Conservation (phyloP, 148 eudicot genomes). For the Pharnaceum exiguum region DNA sequence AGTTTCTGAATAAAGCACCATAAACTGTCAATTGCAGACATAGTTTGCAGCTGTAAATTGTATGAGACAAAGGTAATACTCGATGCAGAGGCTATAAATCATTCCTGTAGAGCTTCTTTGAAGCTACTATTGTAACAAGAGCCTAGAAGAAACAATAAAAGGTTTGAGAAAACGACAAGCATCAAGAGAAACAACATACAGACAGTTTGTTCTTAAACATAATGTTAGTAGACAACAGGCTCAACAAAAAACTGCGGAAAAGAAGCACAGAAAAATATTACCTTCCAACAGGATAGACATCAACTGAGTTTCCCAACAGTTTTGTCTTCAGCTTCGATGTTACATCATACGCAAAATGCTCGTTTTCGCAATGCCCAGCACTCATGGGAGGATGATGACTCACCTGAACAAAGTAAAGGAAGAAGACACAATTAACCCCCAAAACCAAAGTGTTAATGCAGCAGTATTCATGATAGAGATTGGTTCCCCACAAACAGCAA, state of each 20-base stretch:
- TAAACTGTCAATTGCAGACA: too few relatives aligned
- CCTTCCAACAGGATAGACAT: constrained; percentile 98
- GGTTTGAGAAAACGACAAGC: too few relatives aligned
- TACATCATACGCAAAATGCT: constrained; percentile 78
- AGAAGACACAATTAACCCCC: neutral
- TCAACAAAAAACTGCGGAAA: neutral
- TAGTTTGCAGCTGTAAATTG: too few relatives aligned
- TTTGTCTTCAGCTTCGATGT: constrained; percentile 97
- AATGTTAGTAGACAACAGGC: neutral
- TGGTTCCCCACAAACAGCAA: neutral
- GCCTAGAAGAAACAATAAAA: too few relatives aligned
- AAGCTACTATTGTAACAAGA: too few relatives aligned
- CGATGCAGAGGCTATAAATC: too few relatives aligned
- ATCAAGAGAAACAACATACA: neutral
- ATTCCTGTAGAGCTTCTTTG: too few relatives aligned
- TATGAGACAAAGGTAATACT: too few relatives aligned
- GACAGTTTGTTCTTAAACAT: neutral
- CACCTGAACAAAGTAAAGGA: constrained; percentile 40
- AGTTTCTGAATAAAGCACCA: too few relatives aligned
- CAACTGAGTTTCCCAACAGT: constrained; percentile 85
- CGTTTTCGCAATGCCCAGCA: constrained; percentile 94
- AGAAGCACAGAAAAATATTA: constrained; percentile 8
- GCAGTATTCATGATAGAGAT: too few relatives aligned
- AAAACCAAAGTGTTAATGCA: too few relatives aligned
- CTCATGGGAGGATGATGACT: constrained; percentile 99